Base-by-base conservation (phyloP, 306 rosid species). In the Rubus idaeus region DNA sequence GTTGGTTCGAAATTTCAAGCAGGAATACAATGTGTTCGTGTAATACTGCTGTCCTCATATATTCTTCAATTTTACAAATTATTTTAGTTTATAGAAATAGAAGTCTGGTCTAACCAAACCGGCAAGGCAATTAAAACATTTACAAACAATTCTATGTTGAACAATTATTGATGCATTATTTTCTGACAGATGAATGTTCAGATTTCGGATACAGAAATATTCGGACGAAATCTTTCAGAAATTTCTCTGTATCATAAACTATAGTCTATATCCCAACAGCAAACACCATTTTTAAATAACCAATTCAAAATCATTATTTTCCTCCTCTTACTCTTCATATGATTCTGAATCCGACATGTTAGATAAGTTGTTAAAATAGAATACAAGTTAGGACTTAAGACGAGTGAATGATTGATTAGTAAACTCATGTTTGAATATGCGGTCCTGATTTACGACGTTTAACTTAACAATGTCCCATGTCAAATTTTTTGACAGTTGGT, bases 1-100 rank as follows among this genome's bases (percentile, higher is more conserved):
- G 81, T 78, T 73, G 63, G 71, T 74, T 81, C 68, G 71, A 65
- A 78, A 39, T 0, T 74, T 65, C 71, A 55, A 70, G 62, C 76
- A 69, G 77, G 78, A 50, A 58, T 4, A 57, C 51, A 16, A 37
- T 8, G 78, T 13, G 13, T 65, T 65, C 72, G 77, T 77, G 84
- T 75, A 73, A 56, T 71, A 52, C 37, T 82, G 75, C 55, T 72
- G 79, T 50, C 89, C 77, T 71, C 78, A 42, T 44, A 55, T 39
- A 1, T 66, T 30, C 35, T 30, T 30, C 35, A 30, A 30, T 21
- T 58, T 10, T 10, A 16, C 39, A 21, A 62, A 10, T 11, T n/a
- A 30, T 30, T 8, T 12, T 13, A 30, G 42, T 6, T 13, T 10
- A 13, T 3, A 11, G 26, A n/a, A 30, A 60, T 55, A 62, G 37